Evolutionary conservation across 2,329 filamentous ascomycete species (phyloP), one percentile per base, ranked within the genome.

Genomic region (Claviceps lovelessii): DNA sequence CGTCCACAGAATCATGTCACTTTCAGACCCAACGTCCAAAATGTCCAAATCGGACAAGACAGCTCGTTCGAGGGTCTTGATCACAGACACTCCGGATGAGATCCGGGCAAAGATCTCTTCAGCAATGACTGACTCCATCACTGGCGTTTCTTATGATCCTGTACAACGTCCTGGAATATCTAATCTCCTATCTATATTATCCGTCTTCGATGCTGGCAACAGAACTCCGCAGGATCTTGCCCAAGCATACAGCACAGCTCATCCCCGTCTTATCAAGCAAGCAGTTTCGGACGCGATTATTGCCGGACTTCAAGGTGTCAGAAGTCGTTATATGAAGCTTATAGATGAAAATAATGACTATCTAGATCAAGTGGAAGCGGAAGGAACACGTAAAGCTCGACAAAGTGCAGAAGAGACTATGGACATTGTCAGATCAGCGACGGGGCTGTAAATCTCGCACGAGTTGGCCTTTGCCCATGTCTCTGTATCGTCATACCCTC

Each of bases 31-130:
- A 0, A 72, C 68, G 0, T 75, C 80, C 53, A 98, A 98, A 67
- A 98, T 98, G 93, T 95, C 90, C 55, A 98, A 98, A 70, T 95
- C 90, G 0, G 78, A 89, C 62, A 65, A 76, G 0, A 80, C 86
- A 60, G 75, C 79, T 3, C 79, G 78, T 51, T 94, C 89, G 8
- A 80, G 89, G 19, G 94, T 98, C 61, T 72, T 93, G 13, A 81
- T 98, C 57, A 95, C 85, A 2, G 88, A 96, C 62, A 69, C 74
- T 0, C 72, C 78, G 0, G 70, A 78, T 0, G 72, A 76, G 3
- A 90, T 97, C 58, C 69, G 72, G 23, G 69, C 70, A 49, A 95
- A 95, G 66, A 73, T 97, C 59, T 81, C 76, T 59, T 70, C 73
- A 7, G 88, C 93, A 8, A 67, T 89, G 37, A 97, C 93, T 1